A percentile compares a stretch with the other conserved stretches of the same genome.
phyloP scores from a whole-genome alignment of 2,329 filamentous ascomycete species.

The Ramularia endophylla region DNA sequence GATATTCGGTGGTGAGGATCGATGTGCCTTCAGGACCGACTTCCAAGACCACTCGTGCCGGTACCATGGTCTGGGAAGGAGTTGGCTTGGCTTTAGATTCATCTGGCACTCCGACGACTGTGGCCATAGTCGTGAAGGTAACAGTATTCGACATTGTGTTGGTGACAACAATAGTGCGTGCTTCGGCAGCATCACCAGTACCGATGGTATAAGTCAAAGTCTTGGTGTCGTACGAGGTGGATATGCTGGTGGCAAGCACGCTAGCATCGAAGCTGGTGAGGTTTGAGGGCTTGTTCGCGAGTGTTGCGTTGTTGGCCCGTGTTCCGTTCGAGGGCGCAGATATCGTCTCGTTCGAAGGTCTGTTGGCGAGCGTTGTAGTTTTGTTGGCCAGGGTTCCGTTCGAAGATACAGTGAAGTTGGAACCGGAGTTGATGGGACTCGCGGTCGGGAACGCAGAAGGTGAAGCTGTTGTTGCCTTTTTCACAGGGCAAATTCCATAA shows the following conservation, averaged over 20 bases:
- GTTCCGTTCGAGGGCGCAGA: neutral
- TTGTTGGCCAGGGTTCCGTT: neutral
- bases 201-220: neutral
- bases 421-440: neutral
- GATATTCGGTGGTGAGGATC: no score
- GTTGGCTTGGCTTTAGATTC: no score
- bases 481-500: constrained; percentile 13
- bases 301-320: neutral
- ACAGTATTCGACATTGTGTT: constrained; percentile 3
- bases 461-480: neutral
- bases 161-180: neutral
- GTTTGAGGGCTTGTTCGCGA: neutral
- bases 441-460: neutral
- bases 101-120: no score
- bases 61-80: no score
- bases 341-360: neutral
- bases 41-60: no score
- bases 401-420: neutral
- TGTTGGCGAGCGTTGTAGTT: neutral
- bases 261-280: neutral
- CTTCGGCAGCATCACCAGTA: neutral
- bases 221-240: neutral
- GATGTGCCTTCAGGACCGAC: no score
- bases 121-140: neutral
- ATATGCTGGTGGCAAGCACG: neutral